Percentiles rank a stretch among this genome's conserved stretches.
phyloP scores from a whole-genome alignment of 1,284 basidiomycete species.

The Wallemia mellicola region DNA sequence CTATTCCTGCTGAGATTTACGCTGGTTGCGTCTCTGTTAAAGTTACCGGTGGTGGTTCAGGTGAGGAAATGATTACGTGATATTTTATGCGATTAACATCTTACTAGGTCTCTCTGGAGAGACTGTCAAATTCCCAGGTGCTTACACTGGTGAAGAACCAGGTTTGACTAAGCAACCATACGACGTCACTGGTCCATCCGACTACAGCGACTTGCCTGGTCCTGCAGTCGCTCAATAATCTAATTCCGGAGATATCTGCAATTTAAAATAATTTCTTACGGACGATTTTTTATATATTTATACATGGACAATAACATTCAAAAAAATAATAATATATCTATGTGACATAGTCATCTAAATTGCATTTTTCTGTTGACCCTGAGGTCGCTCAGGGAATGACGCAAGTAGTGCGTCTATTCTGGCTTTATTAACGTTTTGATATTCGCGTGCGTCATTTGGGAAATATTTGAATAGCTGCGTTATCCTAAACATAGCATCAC shows the following conservation, averaged over 20 bases:
- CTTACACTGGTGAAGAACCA: not conserved
- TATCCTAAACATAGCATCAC: not conserved
- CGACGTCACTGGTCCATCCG: not conserved
- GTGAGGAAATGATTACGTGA: no score
- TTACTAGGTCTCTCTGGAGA: no score
- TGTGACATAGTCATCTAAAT: not conserved
- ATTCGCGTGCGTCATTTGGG: not conserved
- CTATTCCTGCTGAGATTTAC: not conserved
- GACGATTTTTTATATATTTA: not conserved
- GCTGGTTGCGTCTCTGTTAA: not conserved
- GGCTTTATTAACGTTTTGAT: not conserved
- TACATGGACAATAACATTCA: not conserved
- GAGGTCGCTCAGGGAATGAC: not conserved
- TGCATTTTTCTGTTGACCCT: not conserved
- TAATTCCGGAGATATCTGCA: no score
- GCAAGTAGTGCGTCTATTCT: not conserved
- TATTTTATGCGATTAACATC: no score
- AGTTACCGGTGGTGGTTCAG: not conserved
- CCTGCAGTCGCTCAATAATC: not conserved
- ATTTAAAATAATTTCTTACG: no score
- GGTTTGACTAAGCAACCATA: not conserved
- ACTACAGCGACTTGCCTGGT: not conserved
- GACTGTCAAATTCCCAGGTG: not conserved
- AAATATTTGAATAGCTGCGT: not conserved
- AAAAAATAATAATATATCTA: not conserved